These are phyloP conservation scores for Basidioascus undulatus DNA, from an alignment of 768 basidiomycete species.

Conservation along the genomic window DNA sequence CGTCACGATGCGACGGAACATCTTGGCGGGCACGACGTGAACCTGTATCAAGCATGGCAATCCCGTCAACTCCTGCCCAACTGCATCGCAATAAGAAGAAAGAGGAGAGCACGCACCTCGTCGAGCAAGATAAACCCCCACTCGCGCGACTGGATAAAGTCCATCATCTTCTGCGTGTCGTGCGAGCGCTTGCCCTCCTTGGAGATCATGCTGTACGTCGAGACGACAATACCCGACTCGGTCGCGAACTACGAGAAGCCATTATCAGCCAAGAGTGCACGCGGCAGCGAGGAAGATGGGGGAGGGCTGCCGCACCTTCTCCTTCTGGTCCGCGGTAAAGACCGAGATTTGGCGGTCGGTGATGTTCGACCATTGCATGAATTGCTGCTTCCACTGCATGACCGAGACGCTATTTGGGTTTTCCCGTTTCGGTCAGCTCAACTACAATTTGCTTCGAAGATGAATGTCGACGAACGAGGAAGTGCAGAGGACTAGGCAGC, in stretches of 20 bases:
- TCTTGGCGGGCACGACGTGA: constrained; percentile 96
- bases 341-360: constrained; percentile 89
- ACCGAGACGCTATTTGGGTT: constrained; percentile 27
- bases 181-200: constrained; percentile 97
- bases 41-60: too few relatives aligned
- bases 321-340: constrained; percentile 90
- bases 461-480: constrained; percentile 47
- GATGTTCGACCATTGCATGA: constrained; percentile 96
- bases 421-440: not conserved
- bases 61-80: too few relatives aligned
- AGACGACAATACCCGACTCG: constrained; percentile 91
- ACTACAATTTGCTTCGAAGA: not conserved
- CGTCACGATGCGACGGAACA: constrained; percentile 93
- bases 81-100: too few relatives aligned
- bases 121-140: constrained; percentile 97
- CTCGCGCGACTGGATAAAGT: constrained; percentile 88
- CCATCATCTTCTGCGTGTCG: constrained; percentile 99
- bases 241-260: constrained; percentile 49
- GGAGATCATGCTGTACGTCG: constrained; percentile 98
- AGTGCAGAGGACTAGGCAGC: constrained; percentile 86
- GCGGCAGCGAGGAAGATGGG: too few relatives aligned
- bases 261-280: not conserved
- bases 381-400: constrained; percentile 98
- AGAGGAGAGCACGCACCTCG: too few relatives aligned
- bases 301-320: constrained; percentile 34